phyloP scores from a whole-genome alignment of 192 early-diverging fungal species.

The Podila verticillata region DNA sequence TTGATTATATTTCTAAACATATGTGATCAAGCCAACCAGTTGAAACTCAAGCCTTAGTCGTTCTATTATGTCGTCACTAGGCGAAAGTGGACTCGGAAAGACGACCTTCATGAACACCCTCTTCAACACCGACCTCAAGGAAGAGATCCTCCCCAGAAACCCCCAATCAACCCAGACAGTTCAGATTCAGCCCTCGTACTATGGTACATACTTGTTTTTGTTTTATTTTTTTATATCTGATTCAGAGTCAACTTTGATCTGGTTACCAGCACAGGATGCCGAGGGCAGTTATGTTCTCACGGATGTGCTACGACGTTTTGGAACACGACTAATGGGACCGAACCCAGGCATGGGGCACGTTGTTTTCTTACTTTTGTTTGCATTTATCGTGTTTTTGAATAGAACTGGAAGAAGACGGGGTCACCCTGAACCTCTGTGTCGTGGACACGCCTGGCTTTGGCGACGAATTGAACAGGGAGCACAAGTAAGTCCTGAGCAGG shows the following conservation, averaged over 20 bases:
- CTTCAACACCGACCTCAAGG: slow-evolving; percentile 92
- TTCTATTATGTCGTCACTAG: slow-evolving; percentile 51
- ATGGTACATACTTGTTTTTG: slow-evolving; percentile 69
- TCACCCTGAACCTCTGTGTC: slow-evolving; percentile 89
- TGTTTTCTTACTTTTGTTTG: neutral
- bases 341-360: neutral
- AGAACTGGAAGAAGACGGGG: slow-evolving; percentile 93
- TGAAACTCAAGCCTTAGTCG: neutral
- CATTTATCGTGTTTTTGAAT: slow-evolving; percentile 17
- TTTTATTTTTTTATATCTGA: neutral
- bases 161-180: slow-evolving; percentile 82
- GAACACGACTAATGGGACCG: neutral
- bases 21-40: neutral
- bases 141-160: slow-evolving; percentile 70
- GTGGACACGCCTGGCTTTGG: slow-evolving; percentile 93
- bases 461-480: slow-evolving; percentile 84
- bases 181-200: slow-evolving; percentile 84
- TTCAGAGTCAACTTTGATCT: no score
- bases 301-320: no score
- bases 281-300: no score
- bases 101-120: slow-evolving; percentile 99
- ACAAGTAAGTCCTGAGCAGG: slow-evolving; percentile 69
- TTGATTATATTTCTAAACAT: neutral
- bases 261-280: no score
- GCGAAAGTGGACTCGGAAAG: slow-evolving; percentile 98